Evolutionary conservation across 108 stramenopile species (phyloP).

Genomic region (Licmophora abbreviata): DNA sequence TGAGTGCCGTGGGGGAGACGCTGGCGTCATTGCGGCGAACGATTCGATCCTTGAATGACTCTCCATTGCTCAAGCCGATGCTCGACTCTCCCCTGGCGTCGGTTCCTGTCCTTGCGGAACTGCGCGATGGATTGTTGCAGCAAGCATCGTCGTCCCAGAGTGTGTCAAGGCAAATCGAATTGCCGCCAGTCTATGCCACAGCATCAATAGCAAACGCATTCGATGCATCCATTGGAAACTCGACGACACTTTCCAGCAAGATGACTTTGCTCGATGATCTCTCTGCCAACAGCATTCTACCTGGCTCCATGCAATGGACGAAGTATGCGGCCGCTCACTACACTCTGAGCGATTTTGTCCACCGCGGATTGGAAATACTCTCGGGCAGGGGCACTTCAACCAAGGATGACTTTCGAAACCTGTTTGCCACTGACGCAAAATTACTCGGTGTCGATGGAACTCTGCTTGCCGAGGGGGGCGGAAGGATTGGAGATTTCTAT

Average conservation of each 20-base stretch:
- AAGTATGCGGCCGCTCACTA: not conserved
- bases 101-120: not conserved
- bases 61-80: not conserved
- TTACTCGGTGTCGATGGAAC: slow-evolving; percentile 3
- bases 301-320: no score
- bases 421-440: not conserved
- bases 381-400: not conserved
- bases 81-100: no score
- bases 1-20: slow-evolving; percentile 1
- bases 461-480: not conserved
- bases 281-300: no score
- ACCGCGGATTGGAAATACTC: not conserved
- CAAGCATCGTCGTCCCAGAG: no score
- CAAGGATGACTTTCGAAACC: not conserved
- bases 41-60: not conserved
- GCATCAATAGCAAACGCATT: no score
- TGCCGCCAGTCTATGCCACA: not conserved
- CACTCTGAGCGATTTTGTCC: not conserved
- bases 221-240: no score
- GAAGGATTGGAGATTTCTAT: not conserved
- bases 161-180: no score
- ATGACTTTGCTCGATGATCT: no score
- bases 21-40: not conserved
- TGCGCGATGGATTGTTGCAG: not conserved
- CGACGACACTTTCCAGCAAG: no score